Evolutionary conservation across 768 basidiomycete species (phyloP), one percentile per base, ranked within the genome.

Genomic region (Suillus clintonianus): DNA sequence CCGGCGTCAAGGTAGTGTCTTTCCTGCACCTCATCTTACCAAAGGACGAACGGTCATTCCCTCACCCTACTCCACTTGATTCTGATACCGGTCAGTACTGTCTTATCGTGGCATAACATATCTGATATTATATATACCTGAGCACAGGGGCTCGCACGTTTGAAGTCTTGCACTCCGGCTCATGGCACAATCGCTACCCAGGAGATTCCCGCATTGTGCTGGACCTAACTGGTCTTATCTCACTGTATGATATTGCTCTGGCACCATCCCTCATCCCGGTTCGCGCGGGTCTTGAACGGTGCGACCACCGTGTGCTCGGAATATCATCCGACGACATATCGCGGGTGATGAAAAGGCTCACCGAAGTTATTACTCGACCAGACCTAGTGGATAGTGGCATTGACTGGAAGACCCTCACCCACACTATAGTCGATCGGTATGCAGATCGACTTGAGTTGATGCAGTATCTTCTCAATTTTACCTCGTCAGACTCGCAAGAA

Each of bases 371-470:
- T 43, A 34, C 30, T 22, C 19, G 56, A 39, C 51, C 66, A 19
- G 54, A 41, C 3, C 48, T 15, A 3, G 48, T 42, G 5, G 62
- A 64, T 0, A 82, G 77, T 57, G 76, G 74, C 0, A 61, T 83
- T 3, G 81, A 85, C 65, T 84, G 84, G 83, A 68, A 68, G 32
- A 72, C 74, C 3, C 69, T 82, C 41, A 65, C 76, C 14, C 72
- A 75, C 11, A 74, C 78, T 36, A 68, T 83, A n/a, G 71, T 75
- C 4, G 75, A 83, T 48, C 79, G 82, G 8, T 82, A 80, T 59
- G 74, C 74, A 6, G 76, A 75, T 19, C 70, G 83, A n/a, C 70
- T 85, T 14, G 79, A 83, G 60, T 62, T 78, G 22, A 63, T 80
- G 9, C 76, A 70, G 14, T 70, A 80, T 63, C 69, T 81, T 27